phyloP scores from a whole-genome alignment of 208 protist species.

The Ichthyophonus hoferi region DNA sequence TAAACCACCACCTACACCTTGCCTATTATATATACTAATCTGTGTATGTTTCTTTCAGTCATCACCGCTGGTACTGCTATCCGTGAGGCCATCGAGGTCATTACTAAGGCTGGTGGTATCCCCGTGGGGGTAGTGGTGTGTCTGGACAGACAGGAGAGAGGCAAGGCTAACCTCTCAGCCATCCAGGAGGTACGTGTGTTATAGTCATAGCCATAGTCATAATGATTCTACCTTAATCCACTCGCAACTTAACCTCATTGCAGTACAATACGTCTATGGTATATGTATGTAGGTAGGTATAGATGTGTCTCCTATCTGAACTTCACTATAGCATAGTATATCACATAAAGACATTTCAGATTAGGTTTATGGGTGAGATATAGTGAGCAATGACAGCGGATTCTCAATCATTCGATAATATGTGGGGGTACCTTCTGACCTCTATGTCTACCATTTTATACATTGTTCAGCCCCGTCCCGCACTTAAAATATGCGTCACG shows the following conservation, averaged over 20 bases:
- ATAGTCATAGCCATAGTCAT: neutral
- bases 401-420: no score
- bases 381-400: no score
- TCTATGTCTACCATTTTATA: no score
- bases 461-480: no score
- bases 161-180: conserved; percentile 29
- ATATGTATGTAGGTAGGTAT: neutral
- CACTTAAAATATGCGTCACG: no score
- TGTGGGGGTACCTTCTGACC: no score
- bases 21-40: no score
- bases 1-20: no score
- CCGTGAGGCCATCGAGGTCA: conserved; percentile 49
- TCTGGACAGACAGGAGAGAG: conserved; percentile 54
- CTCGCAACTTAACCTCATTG: neutral
- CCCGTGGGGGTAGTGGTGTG: conserved; percentile 43
- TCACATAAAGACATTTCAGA: neutral
- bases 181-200: conserved; percentile 43
- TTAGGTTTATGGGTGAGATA: no score
- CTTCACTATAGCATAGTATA: neutral
- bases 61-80: conserved; percentile 59
- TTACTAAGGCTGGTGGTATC: conserved; percentile 19
- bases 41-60: conserved; percentile 28
- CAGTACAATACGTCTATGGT: neutral
- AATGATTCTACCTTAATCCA: neutral
- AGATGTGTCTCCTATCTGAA: neutral